Percentiles rank a stretch among this genome's conserved stretches.
phyloP scores from a whole-genome alignment of 1,284 basidiomycete species.

The Meira nashicola region DNA sequence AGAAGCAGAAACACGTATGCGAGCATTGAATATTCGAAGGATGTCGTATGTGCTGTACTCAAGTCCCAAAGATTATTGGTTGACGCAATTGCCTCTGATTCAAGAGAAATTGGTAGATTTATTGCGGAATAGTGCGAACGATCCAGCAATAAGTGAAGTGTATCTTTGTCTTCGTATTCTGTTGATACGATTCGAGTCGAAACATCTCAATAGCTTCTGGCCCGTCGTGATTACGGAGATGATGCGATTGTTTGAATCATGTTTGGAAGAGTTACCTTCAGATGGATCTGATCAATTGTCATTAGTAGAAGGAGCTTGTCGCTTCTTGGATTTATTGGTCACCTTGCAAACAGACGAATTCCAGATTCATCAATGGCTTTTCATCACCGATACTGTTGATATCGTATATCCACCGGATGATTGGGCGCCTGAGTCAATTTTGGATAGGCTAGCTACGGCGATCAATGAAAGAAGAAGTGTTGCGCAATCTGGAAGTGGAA shows the following conservation, averaged over 20 bases:
- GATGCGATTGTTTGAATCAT: constrained; percentile 58
- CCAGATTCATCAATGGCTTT: constrained; percentile 98
- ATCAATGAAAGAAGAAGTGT: constrained; percentile 56
- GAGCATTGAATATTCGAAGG: constrained; percentile 82
- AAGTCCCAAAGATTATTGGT: constrained; percentile 81
- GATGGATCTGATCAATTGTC: constrained; percentile 78
- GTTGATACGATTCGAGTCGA: constrained; percentile 81
- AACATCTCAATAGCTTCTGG: constrained; percentile 93
- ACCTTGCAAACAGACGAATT: constrained; percentile 94
- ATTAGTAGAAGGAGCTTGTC: constrained; percentile 79
- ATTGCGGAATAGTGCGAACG: constrained; percentile 68
- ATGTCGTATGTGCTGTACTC: constrained; percentile 73
- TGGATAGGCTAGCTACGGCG: constrained; percentile 77
- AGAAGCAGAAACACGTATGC: constrained; percentile 83
- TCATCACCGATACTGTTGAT: constrained; percentile 94
- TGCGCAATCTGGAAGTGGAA: neutral
- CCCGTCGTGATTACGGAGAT: constrained; percentile 64
- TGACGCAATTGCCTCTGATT: constrained; percentile 82
- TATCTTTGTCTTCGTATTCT: constrained; percentile 89
- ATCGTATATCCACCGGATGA: constrained; percentile 80
- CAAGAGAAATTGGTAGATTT: constrained; percentile 96
- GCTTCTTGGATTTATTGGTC: constrained; percentile 85
- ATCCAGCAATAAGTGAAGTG: constrained; percentile 62
- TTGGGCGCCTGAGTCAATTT: constrained; percentile 76
- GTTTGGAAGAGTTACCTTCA: constrained; percentile 55